Percentiles rank a stretch among this genome's conserved stretches.
Conservation (phyloP, 1,284 basidiomycete genomes). For the Sphagnurus paluster region DNA sequence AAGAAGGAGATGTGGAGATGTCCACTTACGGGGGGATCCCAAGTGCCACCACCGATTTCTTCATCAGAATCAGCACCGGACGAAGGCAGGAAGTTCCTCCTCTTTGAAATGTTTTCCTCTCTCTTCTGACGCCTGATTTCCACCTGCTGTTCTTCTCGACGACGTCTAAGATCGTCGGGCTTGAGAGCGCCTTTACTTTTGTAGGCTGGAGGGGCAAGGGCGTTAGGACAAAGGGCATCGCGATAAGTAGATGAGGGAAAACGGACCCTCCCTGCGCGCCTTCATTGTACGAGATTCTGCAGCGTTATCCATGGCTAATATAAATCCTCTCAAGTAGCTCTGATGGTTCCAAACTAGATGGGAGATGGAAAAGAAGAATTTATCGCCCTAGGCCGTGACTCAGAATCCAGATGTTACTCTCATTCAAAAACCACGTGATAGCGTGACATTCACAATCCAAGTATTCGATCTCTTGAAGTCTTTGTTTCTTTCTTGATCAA, state of each 20-base stretch:
- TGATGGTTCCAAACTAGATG: slow-evolving; percentile 21
- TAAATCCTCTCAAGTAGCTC: slow-evolving; percentile 21
- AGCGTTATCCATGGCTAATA: slow-evolving; percentile 29
- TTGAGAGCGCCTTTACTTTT: slow-evolving; percentile 84
- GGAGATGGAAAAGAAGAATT: slow-evolving; percentile 23
- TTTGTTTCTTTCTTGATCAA: slow-evolving; percentile 36
- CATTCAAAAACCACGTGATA: slow-evolving; percentile 23
- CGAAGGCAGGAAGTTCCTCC: slow-evolving; percentile 86
- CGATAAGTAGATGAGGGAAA: slow-evolving; percentile 22
- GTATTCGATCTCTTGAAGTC: slow-evolving; percentile 19
- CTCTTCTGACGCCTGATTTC: slow-evolving; percentile 96
- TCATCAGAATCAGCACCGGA: slow-evolving; percentile 83
- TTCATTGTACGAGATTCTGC: slow-evolving; percentile 65
- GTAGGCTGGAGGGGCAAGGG: slow-evolving; percentile 41
- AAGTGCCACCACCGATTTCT: slow-evolving; percentile 66
- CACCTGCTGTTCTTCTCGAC: slow-evolving; percentile 95
- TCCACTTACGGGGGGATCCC: slow-evolving; percentile 73
- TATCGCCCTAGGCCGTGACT: slow-evolving; percentile 19
- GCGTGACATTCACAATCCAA: slow-evolving; percentile 7
- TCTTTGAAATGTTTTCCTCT: slow-evolving; percentile 96
- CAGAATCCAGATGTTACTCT: slow-evolving; percentile 17
- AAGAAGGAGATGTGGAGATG: slow-evolving; percentile 15
- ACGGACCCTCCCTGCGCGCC: slow-evolving; percentile 63
- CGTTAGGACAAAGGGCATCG: slow-evolving; percentile 34
- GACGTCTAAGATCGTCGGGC: slow-evolving; percentile 86